Conservation (phyloP, 352 stramenopile species). For the Globisporangium cederbergense region DNA sequence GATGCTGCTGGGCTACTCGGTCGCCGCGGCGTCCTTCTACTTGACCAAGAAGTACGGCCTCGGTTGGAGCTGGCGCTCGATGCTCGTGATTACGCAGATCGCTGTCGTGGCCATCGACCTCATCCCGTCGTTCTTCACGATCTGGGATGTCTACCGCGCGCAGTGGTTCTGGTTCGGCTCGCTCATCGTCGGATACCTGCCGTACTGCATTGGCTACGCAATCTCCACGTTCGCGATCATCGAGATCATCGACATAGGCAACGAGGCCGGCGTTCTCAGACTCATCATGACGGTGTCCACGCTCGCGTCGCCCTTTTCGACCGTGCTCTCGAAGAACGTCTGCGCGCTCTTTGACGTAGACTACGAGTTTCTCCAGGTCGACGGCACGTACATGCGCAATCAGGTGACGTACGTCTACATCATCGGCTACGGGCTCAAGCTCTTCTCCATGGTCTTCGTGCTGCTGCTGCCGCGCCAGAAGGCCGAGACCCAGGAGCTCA, state of each 20-base stretch:
- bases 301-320: slow-evolving; percentile 21
- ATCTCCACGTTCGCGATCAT: slow-evolving; percentile 20
- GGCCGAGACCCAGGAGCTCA: slow-evolving; percentile 23
- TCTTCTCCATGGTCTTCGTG: slow-evolving; percentile 22
- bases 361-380: slow-evolving; percentile 17
- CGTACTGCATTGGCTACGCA: slow-evolving; percentile 16
- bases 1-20: slow-evolving; percentile 32
- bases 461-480: slow-evolving; percentile 27
- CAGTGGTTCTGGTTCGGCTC: slow-evolving; percentile 38
- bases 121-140: slow-evolving; percentile 28
- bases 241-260: slow-evolving; percentile 23
- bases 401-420: slow-evolving; percentile 26
- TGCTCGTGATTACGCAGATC: slow-evolving; percentile 36
- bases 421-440: slow-evolving; percentile 20
- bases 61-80: slow-evolving; percentile 52
- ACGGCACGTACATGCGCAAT: slow-evolving; percentile 19
- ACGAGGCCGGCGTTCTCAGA: slow-evolving; percentile 22
- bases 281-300: slow-evolving; percentile 24
- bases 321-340: slow-evolving; percentile 18
- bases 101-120: slow-evolving; percentile 18
- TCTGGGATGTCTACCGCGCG: slow-evolving; percentile 30
- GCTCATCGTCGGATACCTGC: slow-evolving; percentile 21
- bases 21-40: slow-evolving; percentile 31
- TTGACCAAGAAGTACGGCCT: slow-evolving; percentile 31
- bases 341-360: slow-evolving; percentile 17